These are phyloP conservation scores for Fusarium succisae DNA, from an alignment of 2,329 filamentous ascomycete genomes.

Conservation along the genomic window DNA sequence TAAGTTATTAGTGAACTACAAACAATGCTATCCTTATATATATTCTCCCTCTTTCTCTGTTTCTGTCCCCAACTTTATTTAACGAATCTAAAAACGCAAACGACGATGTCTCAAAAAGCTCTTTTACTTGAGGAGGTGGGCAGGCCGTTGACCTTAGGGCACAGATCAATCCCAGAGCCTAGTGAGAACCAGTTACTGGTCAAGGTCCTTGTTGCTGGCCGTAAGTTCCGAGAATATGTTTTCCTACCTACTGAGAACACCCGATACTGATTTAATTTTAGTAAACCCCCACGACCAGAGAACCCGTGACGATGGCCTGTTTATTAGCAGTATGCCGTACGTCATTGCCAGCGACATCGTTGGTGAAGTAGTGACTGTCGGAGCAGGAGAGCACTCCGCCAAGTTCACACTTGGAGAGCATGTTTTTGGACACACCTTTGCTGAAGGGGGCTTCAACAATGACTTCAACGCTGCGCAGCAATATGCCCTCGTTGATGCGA, in stretches of 20 bases:
- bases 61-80: neutral
- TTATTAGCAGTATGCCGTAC: neutral
- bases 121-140: neutral
- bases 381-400: neutral
- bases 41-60: neutral
- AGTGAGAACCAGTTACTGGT: neutral
- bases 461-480: neutral
- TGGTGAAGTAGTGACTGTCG: neutral
- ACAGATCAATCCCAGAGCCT: neutral
- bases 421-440: neutral
- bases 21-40: neutral
- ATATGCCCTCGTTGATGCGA: neutral
- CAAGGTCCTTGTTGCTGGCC: neutral
- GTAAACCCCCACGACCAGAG: neutral
- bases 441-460: neutral
- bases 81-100: neutral
- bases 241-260: accelerated
- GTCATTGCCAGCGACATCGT: neutral
- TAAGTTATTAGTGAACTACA: neutral
- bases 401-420: neutral
- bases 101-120: neutral
- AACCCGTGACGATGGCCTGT: neutral
- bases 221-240: neutral
- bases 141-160: neutral
- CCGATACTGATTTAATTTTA: neutral